These are phyloP conservation scores for Yamadazyma triangularis DNA, from an alignment of 1,139 yeast genomes.

Conservation along the genomic window DNA sequence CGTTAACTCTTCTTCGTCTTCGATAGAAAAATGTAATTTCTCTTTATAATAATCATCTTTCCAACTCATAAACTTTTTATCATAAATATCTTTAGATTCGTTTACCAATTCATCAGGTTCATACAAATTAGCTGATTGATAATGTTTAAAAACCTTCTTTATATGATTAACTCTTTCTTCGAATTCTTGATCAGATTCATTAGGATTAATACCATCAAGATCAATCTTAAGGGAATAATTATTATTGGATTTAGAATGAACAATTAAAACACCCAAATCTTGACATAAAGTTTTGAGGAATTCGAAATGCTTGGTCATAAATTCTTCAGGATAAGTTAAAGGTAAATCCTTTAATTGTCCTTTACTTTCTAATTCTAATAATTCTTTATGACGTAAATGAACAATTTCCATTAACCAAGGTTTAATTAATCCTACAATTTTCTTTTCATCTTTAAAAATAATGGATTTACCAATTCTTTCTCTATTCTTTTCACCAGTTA, in stretches of 20 bases:
- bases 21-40: conserved; percentile 65
- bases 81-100: conserved; percentile 60
- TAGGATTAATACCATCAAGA: conserved; percentile 66
- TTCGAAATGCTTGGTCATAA: conserved; percentile 46
- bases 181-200: conserved; percentile 61
- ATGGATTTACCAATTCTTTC: conserved; percentile 61
- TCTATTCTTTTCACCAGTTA: conserved; percentile 67
- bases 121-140: conserved; percentile 67
- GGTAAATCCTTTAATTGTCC: conserved; percentile 44
- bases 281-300: conserved; percentile 60
- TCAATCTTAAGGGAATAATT: conserved; percentile 60
- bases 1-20: conserved; percentile 52
- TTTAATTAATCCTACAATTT: conserved; percentile 53
- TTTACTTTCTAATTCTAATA: conserved; percentile 35
- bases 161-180: conserved; percentile 43
- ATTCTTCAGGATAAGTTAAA: conserved; percentile 40
- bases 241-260: conserved; percentile 55
- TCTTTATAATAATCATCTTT: conserved; percentile 75
- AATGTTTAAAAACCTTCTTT: conserved; percentile 51
- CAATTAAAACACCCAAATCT: conserved; percentile 61
- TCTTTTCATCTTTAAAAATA: conserved; percentile 69
- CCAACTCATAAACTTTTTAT: conserved; percentile 74
- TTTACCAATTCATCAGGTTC: conserved; percentile 60
- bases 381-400: conserved; percentile 22
- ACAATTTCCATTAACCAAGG: conserved; percentile 61